A percentile compares a stretch with the other conserved stretches of the same genome.
Evolutionary conservation across 2,329 filamentous ascomycete species (phyloP).

Genomic region (Bipolaris victoriae): DNA sequence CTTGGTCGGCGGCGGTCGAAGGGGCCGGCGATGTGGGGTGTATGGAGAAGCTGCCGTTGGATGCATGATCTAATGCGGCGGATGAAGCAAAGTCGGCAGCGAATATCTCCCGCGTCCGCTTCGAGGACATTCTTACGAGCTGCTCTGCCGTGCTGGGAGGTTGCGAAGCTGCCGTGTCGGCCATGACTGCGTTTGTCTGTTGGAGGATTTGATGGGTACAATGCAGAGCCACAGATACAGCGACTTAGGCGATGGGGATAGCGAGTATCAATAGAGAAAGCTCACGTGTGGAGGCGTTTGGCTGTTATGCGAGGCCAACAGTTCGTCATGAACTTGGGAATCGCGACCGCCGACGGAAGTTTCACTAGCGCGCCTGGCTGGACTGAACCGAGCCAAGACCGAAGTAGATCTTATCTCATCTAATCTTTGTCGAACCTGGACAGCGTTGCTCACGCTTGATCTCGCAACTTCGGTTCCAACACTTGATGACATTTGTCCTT

Average conservation of each 20-base stretch:
- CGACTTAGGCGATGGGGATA: not conserved
- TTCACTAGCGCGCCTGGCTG: slow-evolving; percentile 17
- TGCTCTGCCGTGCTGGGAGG: slow-evolving; percentile 32
- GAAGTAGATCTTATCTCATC: slow-evolving; percentile 8
- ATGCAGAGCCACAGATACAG: not conserved
- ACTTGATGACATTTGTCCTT: not conserved
- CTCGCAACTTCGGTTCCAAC: not conserved
- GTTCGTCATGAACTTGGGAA: slow-evolving; percentile 11
- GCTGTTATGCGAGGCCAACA: not conserved
- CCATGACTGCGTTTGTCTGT: slow-evolving; percentile 22
- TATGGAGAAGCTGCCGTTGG: slow-evolving; percentile 49
- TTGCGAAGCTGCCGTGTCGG: slow-evolving; percentile 26
- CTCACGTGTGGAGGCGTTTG: slow-evolving; percentile 6
- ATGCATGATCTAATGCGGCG: slow-evolving; percentile 50
- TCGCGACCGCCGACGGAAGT: slow-evolving; percentile 18
- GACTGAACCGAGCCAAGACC: slow-evolving; percentile 6
- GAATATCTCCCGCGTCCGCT: slow-evolving; percentile 62
- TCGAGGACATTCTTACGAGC: slow-evolving; percentile 54
- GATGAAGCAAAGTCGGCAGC: slow-evolving; percentile 58
- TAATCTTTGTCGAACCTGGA: not conserved
- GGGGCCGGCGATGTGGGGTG: slow-evolving; percentile 55
- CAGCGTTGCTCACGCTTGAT: not conserved
- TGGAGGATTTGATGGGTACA: not conserved
- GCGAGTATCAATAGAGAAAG: not conserved
- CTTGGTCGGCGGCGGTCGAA: slow-evolving; percentile 52